Base-by-base conservation (phyloP, 345 rosid species). In the Rhodamnia argentea region DNA sequence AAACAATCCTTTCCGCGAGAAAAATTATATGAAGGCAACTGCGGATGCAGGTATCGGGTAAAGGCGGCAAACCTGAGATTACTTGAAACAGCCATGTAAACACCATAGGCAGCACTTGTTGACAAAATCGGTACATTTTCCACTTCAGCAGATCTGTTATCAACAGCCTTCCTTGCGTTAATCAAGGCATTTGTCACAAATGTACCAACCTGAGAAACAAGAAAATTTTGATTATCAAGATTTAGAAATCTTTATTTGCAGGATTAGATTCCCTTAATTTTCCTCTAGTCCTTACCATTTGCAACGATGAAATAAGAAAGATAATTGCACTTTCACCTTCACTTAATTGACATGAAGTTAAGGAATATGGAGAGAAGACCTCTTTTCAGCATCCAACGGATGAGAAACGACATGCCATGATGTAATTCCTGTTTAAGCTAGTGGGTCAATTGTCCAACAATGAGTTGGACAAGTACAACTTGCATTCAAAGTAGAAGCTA, bases 81-180 rank as follows among this genome's bases (percentile, higher is more conserved):
- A 90, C 98, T 95, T 27, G 98, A 95, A 75, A 95, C 90, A 40
- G 98, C 93, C 98, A 95, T 93, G 87, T 95, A 95, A 42, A 91
- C 89, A 57, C 98, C 98, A 84, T 94, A 94, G 26, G 90, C 95
- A 85, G 87, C 90, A 86, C 95, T 92, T 4, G 98, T 95, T 44
- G 96, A 89, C 18, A 95, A 12, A 76, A 95, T 88, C 22, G 96
- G 98, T 86, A 95, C 91, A 78, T 93, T 91, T 88, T 94, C 98
- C 53, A 90, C 93, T 87, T 93, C 92, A 15, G 94, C 92, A 83
- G 88, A 90, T 70, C 92, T 81, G 86, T 92, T 95, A 70, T 94
- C 96, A 2, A 95, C 90, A 57, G 92, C 90, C 88, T 94, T 95
- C 82, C 91, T 85, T 44, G 90, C 93, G 82, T 92, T 93, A 83